Percentiles rank a stretch among this genome's conserved stretches.
Evolutionary conservation across 495 filamentous ascomycete genomes (phyloP).

Genomic region (Aspergillus asperescens): DNA sequence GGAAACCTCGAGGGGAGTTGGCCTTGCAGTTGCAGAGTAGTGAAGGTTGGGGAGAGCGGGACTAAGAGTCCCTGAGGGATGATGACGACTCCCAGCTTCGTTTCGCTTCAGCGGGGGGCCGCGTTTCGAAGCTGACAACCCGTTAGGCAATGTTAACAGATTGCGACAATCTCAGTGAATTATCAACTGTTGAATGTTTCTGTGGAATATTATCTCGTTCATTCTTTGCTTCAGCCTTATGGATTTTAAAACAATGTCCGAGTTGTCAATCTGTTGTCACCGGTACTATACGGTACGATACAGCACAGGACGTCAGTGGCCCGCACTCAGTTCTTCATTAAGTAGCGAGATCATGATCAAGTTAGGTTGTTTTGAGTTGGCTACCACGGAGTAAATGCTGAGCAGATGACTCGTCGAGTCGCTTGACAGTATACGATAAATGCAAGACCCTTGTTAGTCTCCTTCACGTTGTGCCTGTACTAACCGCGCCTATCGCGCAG

Average conservation of each 20-base stretch:
- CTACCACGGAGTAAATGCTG: too few species aligned
- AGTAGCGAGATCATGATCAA: too few species aligned
- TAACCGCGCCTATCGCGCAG: too few species aligned
- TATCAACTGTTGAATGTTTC: too few species aligned
- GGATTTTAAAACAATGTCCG: neutral
- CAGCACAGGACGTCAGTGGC: too few species aligned
- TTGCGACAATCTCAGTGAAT: neutral
- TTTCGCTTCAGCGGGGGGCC: slow-evolving; percentile 2
- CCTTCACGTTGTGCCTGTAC: too few species aligned
- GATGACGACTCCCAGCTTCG: slow-evolving; percentile 14
- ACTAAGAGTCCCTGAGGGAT: slow-evolving; percentile 10
- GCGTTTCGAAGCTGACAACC: neutral
- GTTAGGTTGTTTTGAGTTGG: too few species aligned
- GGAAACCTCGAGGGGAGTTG: neutral
- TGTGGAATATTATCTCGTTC: too few species aligned
- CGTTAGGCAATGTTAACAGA: neutral
- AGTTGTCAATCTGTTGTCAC: neutral
- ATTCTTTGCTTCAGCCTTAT: neutral
- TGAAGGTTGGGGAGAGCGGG: slow-evolving; percentile 16
- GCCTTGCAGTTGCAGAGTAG: neutral
- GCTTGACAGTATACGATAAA: too few species aligned
- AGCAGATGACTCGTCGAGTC: too few species aligned
- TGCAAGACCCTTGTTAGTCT: too few species aligned
- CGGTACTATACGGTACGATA: neutral
- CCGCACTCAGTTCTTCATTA: too few species aligned